These are phyloP conservation scores for Kazachstania africana DNA, from an alignment of 805 yeast genomes.

Conservation along the genomic window DNA sequence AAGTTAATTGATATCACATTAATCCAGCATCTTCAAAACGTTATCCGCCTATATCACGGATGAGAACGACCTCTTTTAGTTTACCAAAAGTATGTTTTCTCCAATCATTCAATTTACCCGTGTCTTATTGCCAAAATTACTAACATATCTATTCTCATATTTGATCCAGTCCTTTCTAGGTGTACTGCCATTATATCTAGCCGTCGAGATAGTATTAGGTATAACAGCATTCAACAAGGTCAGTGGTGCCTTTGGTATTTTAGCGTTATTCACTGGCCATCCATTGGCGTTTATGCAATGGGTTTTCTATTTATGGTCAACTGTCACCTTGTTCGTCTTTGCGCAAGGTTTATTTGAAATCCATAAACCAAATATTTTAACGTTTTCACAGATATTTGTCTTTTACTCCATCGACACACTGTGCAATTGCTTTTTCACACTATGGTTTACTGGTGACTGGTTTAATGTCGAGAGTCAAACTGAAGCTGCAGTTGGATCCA, in stretches of 20 bases:
- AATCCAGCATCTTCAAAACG: too few species aligned
- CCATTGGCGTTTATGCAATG: conserved; percentile 75
- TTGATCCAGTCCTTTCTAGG: conserved; percentile 53
- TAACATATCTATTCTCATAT: too few species aligned
- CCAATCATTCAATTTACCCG: too few species aligned
- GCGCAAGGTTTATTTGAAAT: conserved; percentile 44
- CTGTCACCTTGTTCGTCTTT: conserved; percentile 52
- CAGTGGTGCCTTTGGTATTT: conserved; percentile 76
- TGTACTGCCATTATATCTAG: conserved; percentile 66
- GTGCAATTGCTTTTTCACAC: conserved; percentile 54
- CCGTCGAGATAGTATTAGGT: conserved; percentile 72
- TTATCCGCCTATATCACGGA: too few species aligned
- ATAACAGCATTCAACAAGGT: conserved; percentile 76
- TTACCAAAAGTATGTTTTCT: too few species aligned
- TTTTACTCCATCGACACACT: conserved; percentile 58
- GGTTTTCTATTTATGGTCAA: conserved; percentile 59
- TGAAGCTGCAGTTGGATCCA: conserved; percentile 1
- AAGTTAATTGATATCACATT: too few species aligned
- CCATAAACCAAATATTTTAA: conserved; percentile 43
- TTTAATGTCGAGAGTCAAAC: conserved; percentile 32
- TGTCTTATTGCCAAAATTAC: too few species aligned
- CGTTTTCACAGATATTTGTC: conserved; percentile 50
- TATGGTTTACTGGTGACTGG: conserved; percentile 71
- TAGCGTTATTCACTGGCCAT: conserved; percentile 82
- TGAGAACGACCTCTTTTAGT: too few species aligned